Evolutionary conservation across 1,284 basidiomycete species (phyloP).

Genomic region (Papiliotrema terrestris): DNA sequence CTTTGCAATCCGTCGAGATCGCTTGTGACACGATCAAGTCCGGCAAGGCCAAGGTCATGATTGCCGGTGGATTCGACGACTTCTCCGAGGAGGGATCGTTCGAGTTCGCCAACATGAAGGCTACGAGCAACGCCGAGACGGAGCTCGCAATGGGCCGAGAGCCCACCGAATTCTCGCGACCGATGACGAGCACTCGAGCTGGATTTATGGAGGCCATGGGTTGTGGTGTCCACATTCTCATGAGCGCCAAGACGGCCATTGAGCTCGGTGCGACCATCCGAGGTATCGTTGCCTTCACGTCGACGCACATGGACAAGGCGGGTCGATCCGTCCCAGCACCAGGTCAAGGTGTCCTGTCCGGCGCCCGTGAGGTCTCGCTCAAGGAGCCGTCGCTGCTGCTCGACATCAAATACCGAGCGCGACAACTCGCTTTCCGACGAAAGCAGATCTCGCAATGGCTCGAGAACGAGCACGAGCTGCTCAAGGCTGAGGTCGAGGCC

Average conservation of each 20-base stretch:
- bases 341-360: slow-evolving; percentile 80
- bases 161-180: slow-evolving; percentile 96
- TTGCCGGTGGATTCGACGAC: slow-evolving; percentile 97
- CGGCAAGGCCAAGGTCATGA: slow-evolving; percentile 98
- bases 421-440: slow-evolving; percentile 89
- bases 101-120: slow-evolving; percentile 99
- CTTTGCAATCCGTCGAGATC: slow-evolving; percentile 95
- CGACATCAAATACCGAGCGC: slow-evolving; percentile 77
- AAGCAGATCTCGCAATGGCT: slow-evolving; percentile 92
- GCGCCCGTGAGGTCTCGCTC: slow-evolving; percentile 71
- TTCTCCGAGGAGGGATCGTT: slow-evolving; percentile 95
- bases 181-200: slow-evolving; percentile 89
- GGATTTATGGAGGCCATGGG: slow-evolving; percentile 99
- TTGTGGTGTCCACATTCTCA: slow-evolving; percentile 92
- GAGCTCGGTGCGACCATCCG: slow-evolving; percentile 92
- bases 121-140: slow-evolving; percentile 92
- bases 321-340: slow-evolving; percentile 92
- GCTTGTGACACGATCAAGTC: slow-evolving; percentile 92
- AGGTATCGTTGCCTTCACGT: slow-evolving; percentile 90
- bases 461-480: slow-evolving; percentile 74
- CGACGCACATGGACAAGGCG: slow-evolving; percentile 95
- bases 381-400: slow-evolving; percentile 70
- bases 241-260: slow-evolving; percentile 93
- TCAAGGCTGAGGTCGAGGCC: slow-evolving; percentile 70
- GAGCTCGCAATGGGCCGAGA: slow-evolving; percentile 99